These are phyloP conservation scores for Ogataea kodamae DNA, from an alignment of 805 yeast genomes.

Conservation along the genomic window DNA sequence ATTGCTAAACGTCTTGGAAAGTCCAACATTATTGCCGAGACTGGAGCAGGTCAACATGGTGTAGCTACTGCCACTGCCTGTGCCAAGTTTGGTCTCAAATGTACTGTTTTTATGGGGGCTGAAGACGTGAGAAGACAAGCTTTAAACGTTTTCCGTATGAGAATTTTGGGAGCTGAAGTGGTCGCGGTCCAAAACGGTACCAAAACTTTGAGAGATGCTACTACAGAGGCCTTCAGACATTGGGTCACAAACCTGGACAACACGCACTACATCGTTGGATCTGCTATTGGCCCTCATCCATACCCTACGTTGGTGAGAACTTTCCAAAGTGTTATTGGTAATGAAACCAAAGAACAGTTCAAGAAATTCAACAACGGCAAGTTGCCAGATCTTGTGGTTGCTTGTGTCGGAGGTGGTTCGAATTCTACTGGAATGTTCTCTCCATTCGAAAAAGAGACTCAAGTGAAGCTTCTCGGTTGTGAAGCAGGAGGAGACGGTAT, in stretches of 20 bases:
- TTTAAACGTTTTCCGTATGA: conserved; percentile 94
- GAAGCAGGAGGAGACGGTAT: conserved; percentile 99
- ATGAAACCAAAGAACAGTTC: conserved; percentile 91
- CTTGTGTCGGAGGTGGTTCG: conserved; percentile 99
- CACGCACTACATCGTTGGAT: conserved; percentile 95
- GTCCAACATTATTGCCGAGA: conserved; percentile 76
- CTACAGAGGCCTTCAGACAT: conserved; percentile 91
- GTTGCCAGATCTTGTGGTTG: conserved; percentile 91
- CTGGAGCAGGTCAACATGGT: conserved; percentile 94
- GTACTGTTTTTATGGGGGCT: conserved; percentile 98
- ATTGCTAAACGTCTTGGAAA: conserved; percentile 79
- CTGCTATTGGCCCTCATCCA: conserved; percentile 99
- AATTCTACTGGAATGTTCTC: conserved; percentile 95
- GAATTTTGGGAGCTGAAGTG: conserved; percentile 93
- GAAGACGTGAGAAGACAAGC: conserved; percentile 99
- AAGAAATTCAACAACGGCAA: conserved; percentile 71
- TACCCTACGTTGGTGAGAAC: conserved; percentile 97
- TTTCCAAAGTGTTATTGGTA: conserved; percentile 95
- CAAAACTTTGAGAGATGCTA: conserved; percentile 93
- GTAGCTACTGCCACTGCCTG: conserved; percentile 92
- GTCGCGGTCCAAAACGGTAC: conserved; percentile 94
- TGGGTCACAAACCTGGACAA: conserved; percentile 88
- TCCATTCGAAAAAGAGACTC: conserved; percentile 79
- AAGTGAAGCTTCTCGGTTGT: conserved; percentile 83
- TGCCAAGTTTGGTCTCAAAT: conserved; percentile 88